These are phyloP conservation scores for Lactarius akahatsu DNA, from an alignment of 768 basidiomycete species.

Conservation along the genomic window DNA sequence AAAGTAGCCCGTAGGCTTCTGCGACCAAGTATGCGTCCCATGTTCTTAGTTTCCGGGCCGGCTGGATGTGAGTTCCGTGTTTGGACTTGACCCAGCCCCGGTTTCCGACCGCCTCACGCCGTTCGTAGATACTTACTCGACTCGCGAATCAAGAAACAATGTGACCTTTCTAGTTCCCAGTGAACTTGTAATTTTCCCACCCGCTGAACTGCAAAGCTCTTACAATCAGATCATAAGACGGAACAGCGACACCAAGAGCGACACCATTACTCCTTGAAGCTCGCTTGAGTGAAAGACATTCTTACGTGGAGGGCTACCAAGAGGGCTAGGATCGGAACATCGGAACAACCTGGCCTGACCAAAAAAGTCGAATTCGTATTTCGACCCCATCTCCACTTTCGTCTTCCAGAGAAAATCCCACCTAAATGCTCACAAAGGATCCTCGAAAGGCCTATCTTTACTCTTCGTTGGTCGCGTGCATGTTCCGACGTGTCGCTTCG, in stretches of 20 bases:
- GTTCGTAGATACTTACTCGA: neutral
- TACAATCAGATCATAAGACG: neutral
- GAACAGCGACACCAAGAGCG: neutral
- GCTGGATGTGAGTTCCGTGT: neutral
- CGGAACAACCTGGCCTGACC: neutral
- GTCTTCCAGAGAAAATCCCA: constrained; percentile 3
- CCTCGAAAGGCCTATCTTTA: neutral
- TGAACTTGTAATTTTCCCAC: neutral
- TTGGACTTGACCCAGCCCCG: neutral
- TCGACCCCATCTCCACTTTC: no score
- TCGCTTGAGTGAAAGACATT: neutral
- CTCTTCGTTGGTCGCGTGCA: neutral
- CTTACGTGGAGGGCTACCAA: constrained; percentile 5
- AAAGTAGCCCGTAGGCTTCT: neutral
- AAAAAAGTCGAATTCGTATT: neutral
- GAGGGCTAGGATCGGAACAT: neutral
- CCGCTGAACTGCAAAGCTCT: neutral
- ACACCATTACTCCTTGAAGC: neutral
- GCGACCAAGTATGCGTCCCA: neutral
- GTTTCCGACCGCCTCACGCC: neutral
- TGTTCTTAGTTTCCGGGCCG: constrained; percentile 1
- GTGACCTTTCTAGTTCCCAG: neutral
- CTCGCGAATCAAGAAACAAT: neutral
- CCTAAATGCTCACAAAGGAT: neutral
- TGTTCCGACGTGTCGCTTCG: neutral